Evolutionary conservation across 2,329 filamentous ascomycete genomes (phyloP), one percentile per base, ranked within the genome.

Genomic region (Trichocomaceae sp.): DNA sequence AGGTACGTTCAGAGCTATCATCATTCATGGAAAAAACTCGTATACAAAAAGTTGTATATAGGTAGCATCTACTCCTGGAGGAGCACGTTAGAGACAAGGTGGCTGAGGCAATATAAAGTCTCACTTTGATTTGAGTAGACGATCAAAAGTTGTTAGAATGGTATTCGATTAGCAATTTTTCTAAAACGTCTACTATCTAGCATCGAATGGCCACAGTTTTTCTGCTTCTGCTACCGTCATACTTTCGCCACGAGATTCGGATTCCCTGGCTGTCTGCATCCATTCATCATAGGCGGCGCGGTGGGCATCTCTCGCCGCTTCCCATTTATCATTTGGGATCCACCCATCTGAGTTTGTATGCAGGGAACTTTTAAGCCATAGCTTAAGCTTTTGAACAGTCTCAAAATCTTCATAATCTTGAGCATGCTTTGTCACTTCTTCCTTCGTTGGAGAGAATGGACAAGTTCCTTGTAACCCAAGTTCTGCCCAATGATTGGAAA

Each of bases 391-490:
- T 37, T 70, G 60, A 5, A 63, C 45, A 1, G 61, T 59, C 56
- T 69, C 62, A 51, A 69, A 68, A 35, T 67, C 65, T 55, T 68
- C 64, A 59, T 65, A 69, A 13, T 66, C 58, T 45, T 49, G 51
- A 19, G 54, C 52, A 54, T 26, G 29, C 29, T 33, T 9, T 9
- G 3, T 29, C 3, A 29, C 2, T 29, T 29, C 26, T 29, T 29
- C 26, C 7, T 29, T 9, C 3, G 26, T 29, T 29, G 26, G 26
- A 10, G 26, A 29, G 7, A 29, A 29, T 29, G 26, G 26, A 9
- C 26, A 29, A 5, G 8, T 8, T 2, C 26, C 26, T 29, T 29
- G 26, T 9, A 29, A 8, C 7, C 8, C 26, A 5, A 29, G 5
- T 29, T 29, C 26, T 29, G 5, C 10, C 26, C 26, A 29, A 8